Evolutionary conservation across 495 filamentous ascomycete species (phyloP), one percentile per base, ranked within the genome.

Genomic region (Penicillium pulvis): DNA sequence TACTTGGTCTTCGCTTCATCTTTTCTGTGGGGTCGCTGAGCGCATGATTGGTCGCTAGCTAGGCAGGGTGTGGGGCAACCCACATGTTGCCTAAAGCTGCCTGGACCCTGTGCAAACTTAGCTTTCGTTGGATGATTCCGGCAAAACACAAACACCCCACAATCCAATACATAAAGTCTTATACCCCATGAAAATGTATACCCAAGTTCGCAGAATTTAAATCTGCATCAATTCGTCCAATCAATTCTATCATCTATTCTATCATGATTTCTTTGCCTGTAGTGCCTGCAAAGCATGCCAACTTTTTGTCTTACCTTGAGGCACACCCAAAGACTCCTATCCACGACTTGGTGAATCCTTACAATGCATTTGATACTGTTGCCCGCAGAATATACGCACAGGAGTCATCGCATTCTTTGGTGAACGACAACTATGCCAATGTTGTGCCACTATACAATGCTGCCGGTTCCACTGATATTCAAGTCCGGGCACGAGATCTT

Each of bases 351-450:
- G 66, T 91, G 41, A 71, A 81, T 57, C 90, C 90, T 1, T 93
- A 85, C 71, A 85, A 86, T 58, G 69, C 80, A 10, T 90, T 83
- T 54, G 90, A 93, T 59, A 78, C 83, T 20, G 79, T 81, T 48
- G 70, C 91, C 6, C 86, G 91, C 24, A 84, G 87, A 64, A 68
- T 85, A 26, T 93, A 85, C 65, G 90, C 90, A 39, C 90, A 92
- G 70, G 75, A 88, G 11, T 84, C 85, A 3, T 67, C 75, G 20
- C 80, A 90, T 61, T 71, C 81, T 11, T 68, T 78, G 41, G 71
- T 90, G 20, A 71, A 83, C 41, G 82, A 90, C 61, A 80, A 81
- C 23, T 65, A 80, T 53, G 72, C 87, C 71, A 95, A 92, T 65
- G 69, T 88, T 30, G 73, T 91, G 8, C 88, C 90, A 8, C 65